Base-by-base conservation (phyloP, 257 asterid species). In the Gardenia jasminoides region DNA sequence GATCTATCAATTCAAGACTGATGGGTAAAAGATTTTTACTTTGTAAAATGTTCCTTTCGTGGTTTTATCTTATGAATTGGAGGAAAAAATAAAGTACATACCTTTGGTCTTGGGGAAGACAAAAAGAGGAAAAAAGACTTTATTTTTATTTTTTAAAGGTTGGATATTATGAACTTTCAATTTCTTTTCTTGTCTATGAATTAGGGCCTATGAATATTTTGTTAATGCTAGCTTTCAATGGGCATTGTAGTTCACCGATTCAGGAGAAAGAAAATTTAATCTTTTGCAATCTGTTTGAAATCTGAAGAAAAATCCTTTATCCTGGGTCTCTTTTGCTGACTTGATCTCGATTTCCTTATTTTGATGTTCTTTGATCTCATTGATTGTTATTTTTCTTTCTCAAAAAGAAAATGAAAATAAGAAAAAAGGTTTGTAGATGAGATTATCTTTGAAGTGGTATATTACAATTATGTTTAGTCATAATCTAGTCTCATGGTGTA, bases 1-100 rank as follows among this genome's bases (percentile, higher is more conserved):
- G 79, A 76, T 76, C 72, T 28, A 26, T 62, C 17, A 15, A 41
- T 76, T 62, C 47, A 19, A 47, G 44, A 41, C 71, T 59, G 71
- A 17, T 58, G 74, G 75, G 41, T 36, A 36, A 22, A 15, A 20
- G 7, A 6, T n/a, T 43, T 62, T 62, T 24, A 10, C 2, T 52
- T 41, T 67, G 43, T 66, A 48, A 54, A 11, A 2, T 36, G 12
- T 43, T 43, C 31, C 13, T 70, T 0, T 22, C 61, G 43, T 30
- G 54, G 9, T 36, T 1, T 52, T 39, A 5, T 31, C 3, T 70
- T 66, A 66, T 26, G 56, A 1, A 44, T 70, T 70, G 24, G 56
- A 70, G 20, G 58, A 26, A 19, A 3, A 50, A 71, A n/a, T 44
- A 52, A 17, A 71, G 75, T 9, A 13, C 76, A 39, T 3, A 39